Evolutionary conservation across 2,329 filamentous ascomycete species (phyloP), one percentile per base, ranked within the genome.

Genomic region (Exophiala sideris): DNA sequence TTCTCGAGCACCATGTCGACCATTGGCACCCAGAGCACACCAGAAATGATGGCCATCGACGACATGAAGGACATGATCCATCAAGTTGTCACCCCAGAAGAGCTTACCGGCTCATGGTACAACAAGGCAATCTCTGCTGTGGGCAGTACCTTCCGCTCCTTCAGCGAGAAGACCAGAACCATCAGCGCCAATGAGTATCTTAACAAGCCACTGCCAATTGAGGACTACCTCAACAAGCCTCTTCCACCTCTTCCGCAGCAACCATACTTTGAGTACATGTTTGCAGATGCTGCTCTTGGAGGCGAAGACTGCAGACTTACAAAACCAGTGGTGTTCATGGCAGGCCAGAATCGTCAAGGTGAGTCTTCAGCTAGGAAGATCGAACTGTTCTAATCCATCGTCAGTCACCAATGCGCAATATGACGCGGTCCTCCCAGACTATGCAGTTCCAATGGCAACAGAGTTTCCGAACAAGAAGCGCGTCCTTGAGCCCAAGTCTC

Each of bases 161-260:
- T 44, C 38, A 44, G 33, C 29, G 10, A 5, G 3, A 20, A 33
- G 20, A 20, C 33, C 41, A 39, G 48, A 48, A 39, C 42, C 41
- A 47, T 16, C 33, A 36, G 36, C 29, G 10, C 45, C 33, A 47
- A 53, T 21, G 48, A 46, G 6, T 59, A 56, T 48, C 52, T 59
- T 20, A 59, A 59, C 34, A 59, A 48, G 42, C 46, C 45, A 52
- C n/a, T 36, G 24, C 34, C 41, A 14, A 35, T 44, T 35, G 50
- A 53, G 35, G 48, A 46, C 14, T 56, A 56, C 45, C 52, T 59
- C 14, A 54, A 59, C 39, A 59, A 59, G 24, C 57, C 57, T 5
- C 52, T 59, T 32, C 57, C 57, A 32, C 42, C 57, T 40, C 49
- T 55, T 8, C 57, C 57, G n/a, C 46, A 50, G 24, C 21, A 42